Evolutionary conservation across 2,329 filamentous ascomycete species (phyloP), one percentile per base, ranked within the genome.

Genomic region (Alternaria angustiovoidea): DNA sequence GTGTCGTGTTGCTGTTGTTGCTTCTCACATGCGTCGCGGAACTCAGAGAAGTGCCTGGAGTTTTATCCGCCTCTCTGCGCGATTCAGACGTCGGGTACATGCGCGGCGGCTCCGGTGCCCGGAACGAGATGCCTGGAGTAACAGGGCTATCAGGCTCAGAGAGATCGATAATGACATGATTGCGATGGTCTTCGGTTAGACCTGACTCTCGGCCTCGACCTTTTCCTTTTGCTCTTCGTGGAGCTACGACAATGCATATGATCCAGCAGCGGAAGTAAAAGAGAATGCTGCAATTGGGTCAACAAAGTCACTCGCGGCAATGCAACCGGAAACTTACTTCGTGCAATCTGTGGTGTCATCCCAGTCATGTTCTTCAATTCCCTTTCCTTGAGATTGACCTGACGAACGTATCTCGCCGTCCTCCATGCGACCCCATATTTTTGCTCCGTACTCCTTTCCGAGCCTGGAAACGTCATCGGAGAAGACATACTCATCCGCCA

Each of bases 201-300:
- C 11, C 44, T 1, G 7, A 46, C n/a, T 38, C 20, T 3, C 42
- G 32, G 1, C 7, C n/a, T 36, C 42, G 46, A 32, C 42, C 44
- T 49, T 64, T 57, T 6, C 39, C 54, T 43, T 59, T 59, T 6
- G 42, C 24, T 49, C 56, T 63, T 12, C 51, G 49, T 32, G 60
- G 39, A 9, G 36, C 46, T 7, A 53, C 49, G 9, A 53, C 57
- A 16, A 57, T 14, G 3, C 59, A 38, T 18, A 58, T 48, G 14
- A 65, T 57, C 62, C 64, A 66, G 43, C 64, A 66, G 5, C 57
- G 64, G 36, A 66, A 44, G n/a, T 54, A 61, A 14, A 63, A 66
- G 4, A 47, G 41, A 30, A 66, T 63, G 4, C 64, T 66, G 12
- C 0, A 9, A 14, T 7, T 2, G 3, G 5, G 9, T 66, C 16